These are phyloP conservation scores for Heterobasidion annosum DNA, from an alignment of 1,284 basidiomycete genomes.

Conservation along the genomic window DNA sequence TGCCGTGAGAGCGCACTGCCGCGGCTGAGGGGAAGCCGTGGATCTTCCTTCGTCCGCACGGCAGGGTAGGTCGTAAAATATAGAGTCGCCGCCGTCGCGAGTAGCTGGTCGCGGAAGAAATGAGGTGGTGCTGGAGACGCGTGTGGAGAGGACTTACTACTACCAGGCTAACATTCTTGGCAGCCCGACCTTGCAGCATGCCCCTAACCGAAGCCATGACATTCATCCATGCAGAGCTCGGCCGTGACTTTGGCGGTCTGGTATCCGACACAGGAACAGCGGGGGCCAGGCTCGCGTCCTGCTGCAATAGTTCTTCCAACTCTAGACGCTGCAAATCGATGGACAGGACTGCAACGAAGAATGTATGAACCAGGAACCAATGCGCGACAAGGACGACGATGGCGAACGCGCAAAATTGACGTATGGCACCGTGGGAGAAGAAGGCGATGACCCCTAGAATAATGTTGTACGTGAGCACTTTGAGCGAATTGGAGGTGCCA, in stretches of 20 bases:
- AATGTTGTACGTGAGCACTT: conserved; percentile 81
- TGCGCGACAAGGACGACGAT: conserved; percentile 92
- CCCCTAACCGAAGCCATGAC: conserved; percentile 33
- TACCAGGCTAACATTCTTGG: conserved; percentile 74
- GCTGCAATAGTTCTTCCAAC: conserved; percentile 72
- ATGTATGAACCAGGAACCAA: conserved; percentile 91
- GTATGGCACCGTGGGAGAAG: conserved; percentile 74
- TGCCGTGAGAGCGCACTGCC: conserved; percentile 22
- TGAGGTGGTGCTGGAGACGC: neutral
- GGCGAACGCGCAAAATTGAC: conserved; percentile 91
- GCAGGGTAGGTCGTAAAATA: conserved; percentile 60
- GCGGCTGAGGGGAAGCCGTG: conserved; percentile 20
- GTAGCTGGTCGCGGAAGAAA: conserved; percentile 35
- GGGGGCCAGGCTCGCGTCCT: conserved; percentile 34
- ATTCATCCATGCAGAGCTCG: conserved; percentile 36
- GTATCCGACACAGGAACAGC: conserved; percentile 10
- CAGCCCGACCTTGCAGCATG: conserved; percentile 62
- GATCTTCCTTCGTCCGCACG: conserved; percentile 24
- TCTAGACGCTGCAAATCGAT: conserved; percentile 89
- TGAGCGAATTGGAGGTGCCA: conserved; percentile 87
- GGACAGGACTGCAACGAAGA: conserved; percentile 84
- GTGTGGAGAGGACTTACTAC: conserved; percentile 36
- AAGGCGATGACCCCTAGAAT: conserved; percentile 77
- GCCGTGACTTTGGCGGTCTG: conserved; percentile 14
- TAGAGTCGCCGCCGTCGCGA: conserved; percentile 63